A percentile compares a stretch with the other conserved stretches of the same genome.
Evolutionary conservation across 495 filamentous ascomycete species (phyloP).

Genomic region (Cercophora samala): DNA sequence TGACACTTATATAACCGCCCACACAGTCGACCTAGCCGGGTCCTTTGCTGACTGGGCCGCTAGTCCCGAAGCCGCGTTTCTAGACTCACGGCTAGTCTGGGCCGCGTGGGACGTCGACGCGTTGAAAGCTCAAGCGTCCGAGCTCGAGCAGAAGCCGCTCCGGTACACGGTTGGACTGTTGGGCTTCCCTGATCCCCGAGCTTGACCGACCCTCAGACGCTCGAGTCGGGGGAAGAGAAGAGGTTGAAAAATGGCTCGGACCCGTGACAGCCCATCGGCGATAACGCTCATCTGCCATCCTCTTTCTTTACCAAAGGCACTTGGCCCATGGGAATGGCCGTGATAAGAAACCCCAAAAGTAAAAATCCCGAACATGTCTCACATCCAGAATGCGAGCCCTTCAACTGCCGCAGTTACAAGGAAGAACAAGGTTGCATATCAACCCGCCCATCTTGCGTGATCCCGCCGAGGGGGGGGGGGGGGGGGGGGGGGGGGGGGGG

Average conservation of each 20-base stretch:
- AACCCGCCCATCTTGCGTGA: background rate
- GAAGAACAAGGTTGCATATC: background rate
- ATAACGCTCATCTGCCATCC: background rate
- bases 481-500: too few relatives aligned
- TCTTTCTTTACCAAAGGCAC: background rate
- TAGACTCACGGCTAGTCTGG: constrained; percentile 50
- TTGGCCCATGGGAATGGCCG: background rate
- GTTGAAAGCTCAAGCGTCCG: constrained; percentile 24
- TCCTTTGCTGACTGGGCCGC: constrained; percentile 49
- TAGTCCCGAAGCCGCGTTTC: constrained; percentile 43
- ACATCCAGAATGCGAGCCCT: background rate
- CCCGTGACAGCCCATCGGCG: background rate
- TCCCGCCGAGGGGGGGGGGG: too few relatives aligned
- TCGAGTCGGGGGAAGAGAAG: background rate
- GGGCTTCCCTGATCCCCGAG: background rate
- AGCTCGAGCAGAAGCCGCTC: background rate
- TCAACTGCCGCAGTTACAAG: background rate
- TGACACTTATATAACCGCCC: background rate
- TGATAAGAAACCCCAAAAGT: background rate
- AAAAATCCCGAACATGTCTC: background rate
- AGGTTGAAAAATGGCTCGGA: background rate
- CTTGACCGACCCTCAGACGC: background rate
- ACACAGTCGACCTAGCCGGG: constrained; percentile 39
- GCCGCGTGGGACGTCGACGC: constrained; percentile 53
- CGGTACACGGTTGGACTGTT: background rate